Conservation (phyloP, 108 stramenopile genomes). For the Cyclostephanos tholiformis region DNA sequence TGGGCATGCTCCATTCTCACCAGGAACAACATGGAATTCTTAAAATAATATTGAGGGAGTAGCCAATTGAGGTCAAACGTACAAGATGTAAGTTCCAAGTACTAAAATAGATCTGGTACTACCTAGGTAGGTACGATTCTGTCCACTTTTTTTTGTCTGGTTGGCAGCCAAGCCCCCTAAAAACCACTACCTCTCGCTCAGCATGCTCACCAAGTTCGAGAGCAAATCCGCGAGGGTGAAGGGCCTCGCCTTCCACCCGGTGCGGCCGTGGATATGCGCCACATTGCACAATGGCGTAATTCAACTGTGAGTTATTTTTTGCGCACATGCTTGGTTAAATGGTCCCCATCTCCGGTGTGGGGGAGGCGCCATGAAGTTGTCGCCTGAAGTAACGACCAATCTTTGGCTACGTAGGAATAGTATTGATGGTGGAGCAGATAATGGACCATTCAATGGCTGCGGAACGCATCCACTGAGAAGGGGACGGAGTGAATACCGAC, state of each 20-base stretch:
- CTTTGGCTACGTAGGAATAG: slow-evolving; percentile 19
- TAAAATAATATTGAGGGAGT: too few relatives aligned
- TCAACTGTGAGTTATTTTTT: slow-evolving; percentile 76
- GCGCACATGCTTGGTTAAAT: background rate
- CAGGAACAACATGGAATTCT: too few relatives aligned
- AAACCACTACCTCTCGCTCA: background rate
- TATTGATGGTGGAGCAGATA: background rate
- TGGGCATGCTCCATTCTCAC: too few relatives aligned
- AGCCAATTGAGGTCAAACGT: too few relatives aligned
- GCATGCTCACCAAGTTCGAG: slow-evolving; percentile 96
- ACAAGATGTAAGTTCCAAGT: too few relatives aligned
- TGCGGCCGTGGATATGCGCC: slow-evolving; percentile 98
- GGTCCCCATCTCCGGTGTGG: too few relatives aligned
- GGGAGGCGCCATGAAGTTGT: background rate
- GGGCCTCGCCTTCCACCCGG: slow-evolving; percentile 98
- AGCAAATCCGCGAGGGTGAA: slow-evolving; percentile 98
- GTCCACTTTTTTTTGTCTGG: too few relatives aligned
- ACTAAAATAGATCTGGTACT: too few relatives aligned
- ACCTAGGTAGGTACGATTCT: too few relatives aligned
- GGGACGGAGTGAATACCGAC: background rate
- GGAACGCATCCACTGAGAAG: background rate
- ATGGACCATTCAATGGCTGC: background rate
- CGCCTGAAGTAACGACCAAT: background rate
- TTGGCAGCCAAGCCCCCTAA: too few relatives aligned
- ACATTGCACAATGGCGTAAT: slow-evolving; percentile 99